Evolutionary conservation across 305 asterid species (phyloP).

Genomic region (Rubia peregrina): DNA sequence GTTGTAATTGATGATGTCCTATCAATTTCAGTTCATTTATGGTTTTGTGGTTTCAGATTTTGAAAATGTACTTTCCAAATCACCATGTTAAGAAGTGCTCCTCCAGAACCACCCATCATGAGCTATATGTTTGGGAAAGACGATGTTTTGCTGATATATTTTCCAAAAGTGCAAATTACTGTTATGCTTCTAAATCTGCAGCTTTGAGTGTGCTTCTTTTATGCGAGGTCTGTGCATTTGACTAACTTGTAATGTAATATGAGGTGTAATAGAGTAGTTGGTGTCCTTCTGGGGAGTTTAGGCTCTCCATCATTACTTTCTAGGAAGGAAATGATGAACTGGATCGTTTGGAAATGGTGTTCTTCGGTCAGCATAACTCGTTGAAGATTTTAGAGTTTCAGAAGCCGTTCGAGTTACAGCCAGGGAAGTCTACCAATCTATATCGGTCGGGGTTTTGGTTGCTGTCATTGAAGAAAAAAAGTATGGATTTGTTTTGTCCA

Average conservation of each 20-base stretch:
- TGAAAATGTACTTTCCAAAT: conserved; percentile 18
- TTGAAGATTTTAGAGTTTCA: conserved; percentile 78
- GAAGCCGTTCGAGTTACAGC: conserved; percentile 91
- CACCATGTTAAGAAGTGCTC: conserved; percentile 84
- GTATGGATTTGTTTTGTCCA: conserved; percentile 2
- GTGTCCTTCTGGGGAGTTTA: too few relatives aligned
- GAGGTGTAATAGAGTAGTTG: too few relatives aligned
- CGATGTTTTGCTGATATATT: conserved; percentile 95
- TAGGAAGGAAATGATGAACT: too few relatives aligned
- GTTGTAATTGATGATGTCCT: too few relatives aligned
- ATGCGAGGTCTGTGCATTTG: conserved; percentile 56
- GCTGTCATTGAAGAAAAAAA: conserved; percentile 22
- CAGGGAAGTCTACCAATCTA: conserved; percentile 69
- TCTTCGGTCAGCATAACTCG: conserved; percentile 11
- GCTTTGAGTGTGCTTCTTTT: conserved; percentile 66
- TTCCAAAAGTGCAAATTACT: conserved; percentile 94
- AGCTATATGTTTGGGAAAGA: conserved; percentile 99
- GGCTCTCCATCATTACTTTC: too few relatives aligned
- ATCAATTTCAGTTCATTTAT: too few relatives aligned
- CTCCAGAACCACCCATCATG: conserved; percentile 89
- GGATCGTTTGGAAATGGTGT: too few relatives aligned
- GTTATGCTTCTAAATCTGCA: conserved; percentile 42
- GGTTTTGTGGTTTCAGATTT: too few relatives aligned
- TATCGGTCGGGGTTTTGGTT: conserved; percentile 24
- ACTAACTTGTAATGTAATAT: too few relatives aligned